These are phyloP conservation scores for Glebionis coronaria DNA, from an alignment of 129 eudicot species.

Conservation along the genomic window DNA sequence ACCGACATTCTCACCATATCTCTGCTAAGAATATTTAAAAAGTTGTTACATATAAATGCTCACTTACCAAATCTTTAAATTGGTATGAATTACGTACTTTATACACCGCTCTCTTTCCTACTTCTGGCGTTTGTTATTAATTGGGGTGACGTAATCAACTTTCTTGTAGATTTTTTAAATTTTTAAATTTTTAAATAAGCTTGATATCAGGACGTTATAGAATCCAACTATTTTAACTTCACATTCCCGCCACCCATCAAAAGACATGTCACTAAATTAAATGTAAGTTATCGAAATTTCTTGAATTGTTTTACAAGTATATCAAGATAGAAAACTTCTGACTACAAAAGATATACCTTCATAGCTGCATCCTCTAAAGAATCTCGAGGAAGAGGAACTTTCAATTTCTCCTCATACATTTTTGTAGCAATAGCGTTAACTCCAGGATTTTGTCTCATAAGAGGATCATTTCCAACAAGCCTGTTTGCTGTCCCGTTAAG, in stretches of 20 bases:
- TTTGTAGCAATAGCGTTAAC: conserved; percentile 88
- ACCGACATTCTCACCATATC: conserved; percentile 78
- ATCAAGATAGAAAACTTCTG: neutral
- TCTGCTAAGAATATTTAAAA: conserved; percentile 47
- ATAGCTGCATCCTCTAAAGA: conserved; percentile 67
- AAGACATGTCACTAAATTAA: too few relatives aligned
- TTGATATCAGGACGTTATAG: too few relatives aligned
- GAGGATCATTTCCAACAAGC: conserved; percentile 76
- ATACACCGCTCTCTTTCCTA: too few relatives aligned
- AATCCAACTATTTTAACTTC: too few relatives aligned
- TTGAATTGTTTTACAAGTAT: too few relatives aligned
- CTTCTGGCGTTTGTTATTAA: too few relatives aligned
- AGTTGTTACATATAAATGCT: conserved; percentile 2
- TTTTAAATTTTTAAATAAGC: too few relatives aligned
- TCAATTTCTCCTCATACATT: conserved; percentile 87
- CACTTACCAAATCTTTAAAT: neutral
- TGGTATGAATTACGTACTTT: too few relatives aligned
- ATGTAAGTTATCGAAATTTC: too few relatives aligned
- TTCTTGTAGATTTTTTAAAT: too few relatives aligned
- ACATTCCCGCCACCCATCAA: too few relatives aligned
- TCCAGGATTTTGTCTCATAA: conserved; percentile 77
- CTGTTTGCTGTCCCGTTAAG: conserved; percentile 75
- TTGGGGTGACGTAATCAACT: too few relatives aligned
- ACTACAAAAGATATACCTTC: conserved; percentile 47
- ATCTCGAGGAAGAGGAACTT: conserved; percentile 62